Evolutionary conservation across 768 basidiomycete species (phyloP).

Genomic region (Xanthoconium stramineum): DNA sequence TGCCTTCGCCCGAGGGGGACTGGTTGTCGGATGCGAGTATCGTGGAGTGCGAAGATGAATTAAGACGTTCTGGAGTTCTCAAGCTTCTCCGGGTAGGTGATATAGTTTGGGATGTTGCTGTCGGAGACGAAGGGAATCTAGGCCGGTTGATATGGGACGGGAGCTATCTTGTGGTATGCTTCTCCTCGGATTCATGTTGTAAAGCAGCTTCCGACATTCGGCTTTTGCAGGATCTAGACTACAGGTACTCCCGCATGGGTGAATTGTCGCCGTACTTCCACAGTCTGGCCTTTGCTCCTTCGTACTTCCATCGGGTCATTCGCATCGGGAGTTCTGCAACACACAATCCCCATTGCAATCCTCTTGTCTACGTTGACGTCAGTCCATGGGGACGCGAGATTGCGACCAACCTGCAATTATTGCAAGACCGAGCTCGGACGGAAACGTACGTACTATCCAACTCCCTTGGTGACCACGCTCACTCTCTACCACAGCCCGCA

Average conservation of each 20-base stretch:
- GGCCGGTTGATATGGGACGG: slow-evolving; percentile 88
- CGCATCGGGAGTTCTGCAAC: slow-evolving; percentile 42
- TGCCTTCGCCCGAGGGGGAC: slow-evolving; percentile 82
- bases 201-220: background rate
- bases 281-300: slow-evolving; percentile 77
- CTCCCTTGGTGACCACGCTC: background rate
- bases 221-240: slow-evolving; percentile 72
- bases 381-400: slow-evolving; percentile 79
- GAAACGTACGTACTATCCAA: slow-evolving; percentile 64
- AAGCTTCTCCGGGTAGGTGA: slow-evolving; percentile 70
- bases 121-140: slow-evolving; percentile 81
- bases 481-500: slow-evolving; percentile 53
- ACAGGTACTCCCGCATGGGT: slow-evolving; percentile 70
- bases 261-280: slow-evolving; percentile 81
- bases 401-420: slow-evolving; percentile 64
- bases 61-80: slow-evolving; percentile 49
- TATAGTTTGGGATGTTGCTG: slow-evolving; percentile 84
- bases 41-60: slow-evolving; percentile 78
- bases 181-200: slow-evolving; percentile 5
- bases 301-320: slow-evolving; percentile 86
- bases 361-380: slow-evolving; percentile 70
- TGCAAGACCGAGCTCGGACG: slow-evolving; percentile 73
- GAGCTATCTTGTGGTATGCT: slow-evolving; percentile 76
- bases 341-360: slow-evolving; percentile 50
- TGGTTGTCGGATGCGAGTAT: slow-evolving; percentile 84